phyloP scores from a whole-genome alignment of 306 rosid genomes.

The Malus orientalis region DNA sequence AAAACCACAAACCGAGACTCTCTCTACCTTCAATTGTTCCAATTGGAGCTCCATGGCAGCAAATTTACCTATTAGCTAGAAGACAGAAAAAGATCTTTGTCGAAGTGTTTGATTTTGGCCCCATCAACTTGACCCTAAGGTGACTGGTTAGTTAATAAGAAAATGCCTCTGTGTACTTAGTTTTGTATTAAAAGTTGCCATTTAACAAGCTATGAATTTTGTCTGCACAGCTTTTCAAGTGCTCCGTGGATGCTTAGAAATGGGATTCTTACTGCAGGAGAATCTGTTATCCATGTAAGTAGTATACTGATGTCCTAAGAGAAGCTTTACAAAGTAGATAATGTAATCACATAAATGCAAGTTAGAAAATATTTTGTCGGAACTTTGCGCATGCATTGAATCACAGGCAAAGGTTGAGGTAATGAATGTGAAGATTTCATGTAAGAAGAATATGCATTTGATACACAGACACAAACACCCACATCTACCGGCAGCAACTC shows the following conservation, averaged over 20 bases:
- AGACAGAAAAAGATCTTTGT: conserved; percentile 80
- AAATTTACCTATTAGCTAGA: conserved; percentile 79
- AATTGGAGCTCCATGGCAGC: conserved; percentile 98
- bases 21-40: conserved; percentile 68
- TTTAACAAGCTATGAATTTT: conserved; percentile 19
- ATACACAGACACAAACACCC: neutral
- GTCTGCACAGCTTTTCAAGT: conserved; percentile 76
- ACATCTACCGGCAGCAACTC: neutral
- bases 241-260: conserved; percentile 85
- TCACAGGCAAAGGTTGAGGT: neutral
- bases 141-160: conserved; percentile 12
- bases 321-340: neutral
- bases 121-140: conserved; percentile 84
- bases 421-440: neutral
- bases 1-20: conserved; percentile 22
- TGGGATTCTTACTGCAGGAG: conserved; percentile 62
- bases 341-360: neutral
- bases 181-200: conserved; percentile 12
- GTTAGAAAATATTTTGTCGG: neutral
- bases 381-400: neutral
- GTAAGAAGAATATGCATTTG: neutral
- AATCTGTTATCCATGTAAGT: conserved; percentile 79
- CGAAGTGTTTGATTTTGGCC: conserved; percentile 76
- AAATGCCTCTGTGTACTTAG: neutral
- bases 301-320: neutral